Evolutionary conservation across 2,329 filamentous ascomycete genomes (phyloP), one percentile per base, ranked within the genome.

Genomic region (Cercospora zeae-maydis): DNA sequence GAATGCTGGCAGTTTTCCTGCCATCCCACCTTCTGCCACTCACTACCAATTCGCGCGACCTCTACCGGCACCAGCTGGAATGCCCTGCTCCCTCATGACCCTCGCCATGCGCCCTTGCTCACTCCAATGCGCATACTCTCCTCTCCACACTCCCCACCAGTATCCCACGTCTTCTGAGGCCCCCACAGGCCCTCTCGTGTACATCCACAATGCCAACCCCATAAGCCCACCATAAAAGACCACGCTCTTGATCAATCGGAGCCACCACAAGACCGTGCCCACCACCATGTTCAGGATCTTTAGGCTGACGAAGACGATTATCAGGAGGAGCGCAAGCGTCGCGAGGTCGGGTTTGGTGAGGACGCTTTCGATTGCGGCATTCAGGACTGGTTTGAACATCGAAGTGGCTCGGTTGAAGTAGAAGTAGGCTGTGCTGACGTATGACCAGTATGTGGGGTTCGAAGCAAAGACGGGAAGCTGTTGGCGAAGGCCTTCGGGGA

Each of bases 211-310:
- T 0, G 81, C 80, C 0, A 86, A 45, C 0, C 81, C 80, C 4
- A 82, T 77, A 2, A 93, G 68, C 1, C 79, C 74, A 1, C 82
- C 83, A 86, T 87, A 95, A 66, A 92, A 86, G 1, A 84, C 75
- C 45, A 92, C 68, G 24, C 83, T 78, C 66, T 91, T 75, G 10
- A 82, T 81, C 60, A 96, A 73, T n/a, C 84, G 80, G 58, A 92
- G 84, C 86, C 91, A 92, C 79, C 88, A 96, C 72, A 92, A 79
- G 62, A 96, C 81, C 19, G 91, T 78, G 64, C 91, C 84, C 65
- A 87, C 86, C 16, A 92, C 79, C 79, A 89, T 88, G 74, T 88
- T 83, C 67, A 88, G 78, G 45, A 95, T 80, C 67, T 85, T 84
- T 63, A 88, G 77, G 11, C 81, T 82, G 61, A 93, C 74, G 73